Percentiles rank a stretch among this genome's conserved stretches.
phyloP scores from a whole-genome alignment of 2,329 filamentous ascomycete genomes.

The Tolypocladium sp. region DNA sequence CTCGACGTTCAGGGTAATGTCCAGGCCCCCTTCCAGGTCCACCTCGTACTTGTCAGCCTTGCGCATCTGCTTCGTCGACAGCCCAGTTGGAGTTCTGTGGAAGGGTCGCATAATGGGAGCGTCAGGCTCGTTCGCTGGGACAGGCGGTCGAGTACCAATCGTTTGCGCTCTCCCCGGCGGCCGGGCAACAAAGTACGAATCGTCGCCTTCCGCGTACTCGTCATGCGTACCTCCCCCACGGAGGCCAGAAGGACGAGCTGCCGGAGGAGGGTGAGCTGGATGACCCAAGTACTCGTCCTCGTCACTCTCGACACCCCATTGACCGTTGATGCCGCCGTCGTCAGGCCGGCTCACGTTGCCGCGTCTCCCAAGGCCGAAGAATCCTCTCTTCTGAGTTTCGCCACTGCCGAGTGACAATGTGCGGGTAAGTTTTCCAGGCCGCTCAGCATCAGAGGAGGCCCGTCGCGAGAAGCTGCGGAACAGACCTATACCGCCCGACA shows the following conservation, averaged over 20 bases:
- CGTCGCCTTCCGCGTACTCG: conserved; percentile 47
- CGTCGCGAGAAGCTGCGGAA: conserved; percentile 34
- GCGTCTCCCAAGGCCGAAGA: conserved; percentile 33
- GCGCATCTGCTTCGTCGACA: conserved; percentile 53
- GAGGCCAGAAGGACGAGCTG: conserved; percentile 20
- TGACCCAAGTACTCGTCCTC: conserved; percentile 21
- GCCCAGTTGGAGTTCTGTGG: conserved; percentile 60
- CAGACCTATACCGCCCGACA: conserved; percentile 33
- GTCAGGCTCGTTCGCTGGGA: conserved; percentile 11
- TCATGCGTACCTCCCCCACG: conserved; percentile 32
- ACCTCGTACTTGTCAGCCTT: conserved; percentile 49
- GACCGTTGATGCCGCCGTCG: conserved; percentile 47
- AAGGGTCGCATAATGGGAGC: conserved; percentile 32
- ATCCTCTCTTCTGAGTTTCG: conserved; percentile 33
- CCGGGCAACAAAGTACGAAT: conserved; percentile 44
- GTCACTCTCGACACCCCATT: conserved; percentile 37
- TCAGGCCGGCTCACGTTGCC: conserved; percentile 29
- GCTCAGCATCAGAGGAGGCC: conserved; percentile 23
- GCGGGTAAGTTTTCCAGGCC: conserved; percentile 36
- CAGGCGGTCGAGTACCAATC: conserved; percentile 14
- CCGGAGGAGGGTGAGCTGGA: conserved; percentile 9
- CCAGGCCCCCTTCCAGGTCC: conserved; percentile 73
- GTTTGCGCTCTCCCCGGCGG: conserved; percentile 22
- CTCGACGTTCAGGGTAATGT: conserved; percentile 84
- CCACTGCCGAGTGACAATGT: conserved; percentile 53